Evolutionary conservation across 441 rosid species (phyloP), one percentile per base, ranked within the genome.

Genomic region (Pelargonium australe): DNA sequence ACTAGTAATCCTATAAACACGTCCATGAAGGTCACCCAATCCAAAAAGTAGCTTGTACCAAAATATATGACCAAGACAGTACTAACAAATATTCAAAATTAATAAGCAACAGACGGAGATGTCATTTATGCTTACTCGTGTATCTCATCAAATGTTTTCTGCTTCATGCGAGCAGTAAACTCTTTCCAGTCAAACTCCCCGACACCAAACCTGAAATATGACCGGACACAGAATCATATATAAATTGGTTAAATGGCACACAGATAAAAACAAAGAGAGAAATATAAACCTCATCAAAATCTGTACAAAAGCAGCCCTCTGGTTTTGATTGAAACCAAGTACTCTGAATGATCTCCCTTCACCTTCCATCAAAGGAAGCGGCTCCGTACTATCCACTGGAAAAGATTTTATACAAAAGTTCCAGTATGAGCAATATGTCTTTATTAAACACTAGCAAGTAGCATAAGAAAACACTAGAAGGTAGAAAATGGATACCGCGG

Each of bases 291-390:
- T 89, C 97, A 92, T 92, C 80, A 95, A 71, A 64, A 91, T 82
- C 79, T 92, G 96, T 13, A 95, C 95, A 85, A 95, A 92, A 20
- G 88, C 86, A 65, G 95, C 96, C 81, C 99, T 90, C 85, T 92
- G 98, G 73, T 83, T 95, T 77, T 89, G 97, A 78, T 86, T 92
- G 84, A 92, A 95, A 61, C 99, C 98, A 60, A 95, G 75, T 23
- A 95, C 97, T 80, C 90, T 84, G 75, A 95, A 92, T 61, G 99
- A 88, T 70, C 89, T 87, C 73, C 99, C 99, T 77, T 92, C 99
- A 66, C 99, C 98, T 84, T 95, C 99, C 98, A 92, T 95, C 77
- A 95, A 77, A 71, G 99, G 97, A 80, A 79, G 66, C 13, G 96
- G 89, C 73, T 92, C 95, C 61, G 74, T 55, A 79, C 76, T 87